phyloP scores from a whole-genome alignment of 495 filamentous ascomycete genomes.

The Staphylotrichum longicolle region DNA sequence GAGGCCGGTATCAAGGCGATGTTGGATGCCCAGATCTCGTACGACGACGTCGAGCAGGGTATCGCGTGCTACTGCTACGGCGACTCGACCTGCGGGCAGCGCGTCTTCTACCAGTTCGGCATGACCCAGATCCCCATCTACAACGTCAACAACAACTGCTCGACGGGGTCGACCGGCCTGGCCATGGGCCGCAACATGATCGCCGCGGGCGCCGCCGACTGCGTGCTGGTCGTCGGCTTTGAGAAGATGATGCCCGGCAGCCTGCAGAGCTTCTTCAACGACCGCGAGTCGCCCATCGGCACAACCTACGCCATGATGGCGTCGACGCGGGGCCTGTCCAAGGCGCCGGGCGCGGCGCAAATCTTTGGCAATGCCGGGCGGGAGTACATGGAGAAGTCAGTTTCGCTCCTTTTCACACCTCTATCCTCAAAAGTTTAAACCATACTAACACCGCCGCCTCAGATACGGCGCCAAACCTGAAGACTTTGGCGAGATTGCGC shows the following conservation, averaged over 20 bases:
- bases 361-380: conserved; percentile 93
- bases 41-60: conserved; percentile 93
- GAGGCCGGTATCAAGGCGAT: conserved; percentile 95
- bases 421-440: not conserved
- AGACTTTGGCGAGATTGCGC: conserved; percentile 95
- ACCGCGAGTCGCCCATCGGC: conserved; percentile 72
- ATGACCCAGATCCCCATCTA: conserved; percentile 94
- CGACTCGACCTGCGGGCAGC: conserved; percentile 91
- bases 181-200: conserved; percentile 81
- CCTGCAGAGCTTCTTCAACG: conserved; percentile 74
- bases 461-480: conserved; percentile 79
- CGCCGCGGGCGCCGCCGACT: conserved; percentile 74
- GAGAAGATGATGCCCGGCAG: conserved; percentile 98
- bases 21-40: conserved; percentile 91
- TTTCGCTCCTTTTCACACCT: conserved; percentile 2
- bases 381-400: conserved; percentile 93
- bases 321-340: conserved; percentile 71
- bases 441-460: not conserved
- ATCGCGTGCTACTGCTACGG: conserved; percentile 98
- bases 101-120: conserved; percentile 98
- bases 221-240: conserved; percentile 87
- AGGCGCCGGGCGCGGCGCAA: conserved; percentile 82
- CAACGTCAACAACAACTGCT: conserved; percentile 99
- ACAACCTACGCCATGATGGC: conserved; percentile 75
- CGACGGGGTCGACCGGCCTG: conserved; percentile 85